A percentile compares a stretch with the other conserved stretches of the same genome.
Evolutionary conservation across 768 basidiomycete genomes (phyloP).

Genomic region (Rhodotorula kratochvilovae): DNA sequence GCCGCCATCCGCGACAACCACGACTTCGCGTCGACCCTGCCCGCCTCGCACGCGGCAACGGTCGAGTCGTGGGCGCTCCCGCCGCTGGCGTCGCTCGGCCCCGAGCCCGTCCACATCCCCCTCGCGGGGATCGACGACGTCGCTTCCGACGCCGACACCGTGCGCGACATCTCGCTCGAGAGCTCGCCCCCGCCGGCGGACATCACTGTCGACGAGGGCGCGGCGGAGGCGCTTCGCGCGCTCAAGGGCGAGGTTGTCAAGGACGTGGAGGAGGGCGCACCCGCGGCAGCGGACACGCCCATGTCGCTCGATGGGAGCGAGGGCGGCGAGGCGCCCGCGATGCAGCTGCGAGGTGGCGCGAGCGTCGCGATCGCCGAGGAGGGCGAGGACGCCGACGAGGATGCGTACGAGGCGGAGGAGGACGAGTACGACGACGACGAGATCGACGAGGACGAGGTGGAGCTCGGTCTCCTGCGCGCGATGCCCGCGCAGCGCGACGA

Average conservation of each 20-base stretch:
- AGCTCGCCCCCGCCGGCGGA: neutral
- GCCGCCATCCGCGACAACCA: slow-evolving; percentile 21
- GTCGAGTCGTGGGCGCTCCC: slow-evolving; percentile 16
- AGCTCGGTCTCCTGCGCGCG: slow-evolving; percentile 51
- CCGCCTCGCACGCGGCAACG: neutral
- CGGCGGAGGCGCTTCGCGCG: neutral
- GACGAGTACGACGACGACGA: slow-evolving; percentile 49
- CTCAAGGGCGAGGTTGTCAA: neutral
- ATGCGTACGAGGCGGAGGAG: slow-evolving; percentile 42
- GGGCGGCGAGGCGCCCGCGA: slow-evolving; percentile 9
- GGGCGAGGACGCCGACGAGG: slow-evolving; percentile 46
- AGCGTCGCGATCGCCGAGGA: slow-evolving; percentile 49
- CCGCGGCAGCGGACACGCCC: neutral
- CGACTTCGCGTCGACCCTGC: slow-evolving; percentile 3
- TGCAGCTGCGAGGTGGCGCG: slow-evolving; percentile 22
- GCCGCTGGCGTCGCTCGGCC: neutral
- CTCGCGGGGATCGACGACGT: neutral
- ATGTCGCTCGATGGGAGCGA: slow-evolving; percentile 22
- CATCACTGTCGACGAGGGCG: neutral
- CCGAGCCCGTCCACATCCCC: neutral
- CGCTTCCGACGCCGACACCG: slow-evolving; percentile 3
- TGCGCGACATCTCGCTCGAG: slow-evolving; percentile 12
- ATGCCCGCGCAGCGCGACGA: slow-evolving; percentile 50
- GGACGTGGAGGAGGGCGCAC: neutral
- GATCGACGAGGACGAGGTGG: slow-evolving; percentile 54